Conservation (phyloP, 805 yeast genomes). For the Saccharomycopsis schoenii region DNA sequence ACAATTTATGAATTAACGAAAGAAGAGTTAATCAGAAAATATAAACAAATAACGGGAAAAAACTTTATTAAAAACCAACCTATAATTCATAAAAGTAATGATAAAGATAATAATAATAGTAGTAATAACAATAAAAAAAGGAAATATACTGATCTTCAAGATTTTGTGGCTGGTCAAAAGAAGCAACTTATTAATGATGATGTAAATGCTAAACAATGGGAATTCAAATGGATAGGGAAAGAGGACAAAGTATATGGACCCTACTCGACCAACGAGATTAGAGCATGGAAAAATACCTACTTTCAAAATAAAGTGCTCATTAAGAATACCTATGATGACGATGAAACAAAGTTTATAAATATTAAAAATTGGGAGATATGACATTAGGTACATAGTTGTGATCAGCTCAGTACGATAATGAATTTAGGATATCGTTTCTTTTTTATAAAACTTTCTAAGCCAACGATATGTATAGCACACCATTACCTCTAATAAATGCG, state of each 20-base stretch:
- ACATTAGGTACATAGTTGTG: background rate
- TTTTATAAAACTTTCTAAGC: background rate
- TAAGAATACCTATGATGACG: slow-evolving; percentile 23
- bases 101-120: slow-evolving; percentile 6
- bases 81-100: slow-evolving; percentile 8
- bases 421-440: background rate
- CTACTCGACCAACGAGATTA: slow-evolving; percentile 37
- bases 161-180: background rate
- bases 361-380: slow-evolving; percentile 10
- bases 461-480: slow-evolving; percentile 22
- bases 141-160: slow-evolving; percentile 12
- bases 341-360: slow-evolving; percentile 16
- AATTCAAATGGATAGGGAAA: slow-evolving; percentile 37
- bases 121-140: background rate
- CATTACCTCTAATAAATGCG: slow-evolving; percentile 80
- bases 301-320: slow-evolving; percentile 38
- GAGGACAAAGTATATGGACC: slow-evolving; percentile 40
- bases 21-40: slow-evolving; percentile 45
- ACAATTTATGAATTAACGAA: slow-evolving; percentile 44
- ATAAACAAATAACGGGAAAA: slow-evolving; percentile 34
- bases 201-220: slow-evolving; percentile 32
- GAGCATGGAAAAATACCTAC: slow-evolving; percentile 38
- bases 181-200: slow-evolving; percentile 11
- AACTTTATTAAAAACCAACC: slow-evolving; percentile 20
- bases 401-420: background rate